phyloP scores from a whole-genome alignment of 495 filamentous ascomycete species.

The Glonium stellatum region DNA sequence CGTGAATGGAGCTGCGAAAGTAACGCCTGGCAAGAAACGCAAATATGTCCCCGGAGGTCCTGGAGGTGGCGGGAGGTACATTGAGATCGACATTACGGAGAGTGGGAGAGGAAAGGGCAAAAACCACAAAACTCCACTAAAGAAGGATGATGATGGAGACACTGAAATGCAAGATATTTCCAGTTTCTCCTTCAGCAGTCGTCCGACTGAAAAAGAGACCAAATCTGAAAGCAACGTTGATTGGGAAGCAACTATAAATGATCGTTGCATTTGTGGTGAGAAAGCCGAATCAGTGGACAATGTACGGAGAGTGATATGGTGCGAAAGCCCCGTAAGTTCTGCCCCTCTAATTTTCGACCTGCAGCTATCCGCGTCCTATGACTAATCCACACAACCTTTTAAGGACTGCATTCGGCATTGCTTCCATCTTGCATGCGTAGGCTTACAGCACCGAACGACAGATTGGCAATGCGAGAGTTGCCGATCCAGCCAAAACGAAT shows the following conservation, averaged over 20 bases:
- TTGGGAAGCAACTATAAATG: neutral
- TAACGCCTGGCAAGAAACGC: neutral
- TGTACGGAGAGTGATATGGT: neutral
- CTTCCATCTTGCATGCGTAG: slow-evolving; percentile 1
- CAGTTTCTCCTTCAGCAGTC: neutral
- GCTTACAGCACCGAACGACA: neutral
- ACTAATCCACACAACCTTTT: neutral
- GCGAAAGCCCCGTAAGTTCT: slow-evolving; percentile 1
- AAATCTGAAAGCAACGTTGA: neutral
- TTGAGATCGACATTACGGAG: neutral
- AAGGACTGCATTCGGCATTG: slow-evolving; percentile 1
- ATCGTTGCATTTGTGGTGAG: neutral
- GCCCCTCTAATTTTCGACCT: neutral
- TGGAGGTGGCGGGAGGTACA: neutral
- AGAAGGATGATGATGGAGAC: neutral
- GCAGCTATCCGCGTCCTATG: neutral
- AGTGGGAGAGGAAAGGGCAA: neutral
- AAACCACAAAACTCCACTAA: neutral
- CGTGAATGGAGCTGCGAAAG: neutral
- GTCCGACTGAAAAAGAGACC: neutral
- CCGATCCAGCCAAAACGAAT: neutral
- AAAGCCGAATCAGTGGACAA: neutral
- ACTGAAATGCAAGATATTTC: neutral
- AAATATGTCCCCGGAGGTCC: neutral
- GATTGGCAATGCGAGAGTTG: neutral